These are phyloP conservation scores for Ogataea polymorpha DNA, from an alignment of 805 yeast genomes.

Conservation along the genomic window DNA sequence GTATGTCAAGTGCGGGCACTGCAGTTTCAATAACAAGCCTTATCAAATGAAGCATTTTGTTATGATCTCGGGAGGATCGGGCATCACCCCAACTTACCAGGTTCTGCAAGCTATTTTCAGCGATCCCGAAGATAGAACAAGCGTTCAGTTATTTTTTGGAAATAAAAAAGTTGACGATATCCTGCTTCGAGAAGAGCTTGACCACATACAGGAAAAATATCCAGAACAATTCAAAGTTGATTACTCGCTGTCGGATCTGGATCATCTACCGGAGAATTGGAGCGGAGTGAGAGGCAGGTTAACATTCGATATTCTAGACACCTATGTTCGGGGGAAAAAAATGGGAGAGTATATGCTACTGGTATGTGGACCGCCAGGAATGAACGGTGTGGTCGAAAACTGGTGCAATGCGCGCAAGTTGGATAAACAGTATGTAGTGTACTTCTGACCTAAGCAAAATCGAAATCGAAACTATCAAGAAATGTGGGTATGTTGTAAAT, in stretches of 20 bases:
- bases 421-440: slow-evolving; percentile 20
- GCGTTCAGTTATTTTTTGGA: slow-evolving; percentile 45
- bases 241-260: slow-evolving; percentile 35
- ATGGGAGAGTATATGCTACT: slow-evolving; percentile 36
- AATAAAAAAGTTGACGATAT: slow-evolving; percentile 41
- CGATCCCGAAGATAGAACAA: slow-evolving; percentile 43
- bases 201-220: slow-evolving; percentile 36
- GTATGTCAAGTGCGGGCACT: slow-evolving; percentile 20
- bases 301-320: slow-evolving; percentile 38
- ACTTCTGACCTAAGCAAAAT: slow-evolving; percentile 13
- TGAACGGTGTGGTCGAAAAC: slow-evolving; percentile 22
- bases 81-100: slow-evolving; percentile 55
- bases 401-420: slow-evolving; percentile 14
- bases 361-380: slow-evolving; percentile 51
- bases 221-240: slow-evolving; percentile 35
- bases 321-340: slow-evolving; percentile 19
- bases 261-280: slow-evolving; percentile 26
- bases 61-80: slow-evolving; percentile 55
- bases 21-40: slow-evolving; percentile 8
- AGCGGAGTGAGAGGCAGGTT: slow-evolving; percentile 41
- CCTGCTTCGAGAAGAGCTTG: slow-evolving; percentile 45
- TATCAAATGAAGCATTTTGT: slow-evolving; percentile 30
- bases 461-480: slow-evolving; percentile 7
- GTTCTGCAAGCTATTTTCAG: slow-evolving; percentile 43
- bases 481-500: slow-evolving; percentile 4